Percentiles rank a stretch among this genome's conserved stretches.
phyloP scores from a whole-genome alignment of 176 grass and related monocot species.

The Elaeis guineensis region DNA sequence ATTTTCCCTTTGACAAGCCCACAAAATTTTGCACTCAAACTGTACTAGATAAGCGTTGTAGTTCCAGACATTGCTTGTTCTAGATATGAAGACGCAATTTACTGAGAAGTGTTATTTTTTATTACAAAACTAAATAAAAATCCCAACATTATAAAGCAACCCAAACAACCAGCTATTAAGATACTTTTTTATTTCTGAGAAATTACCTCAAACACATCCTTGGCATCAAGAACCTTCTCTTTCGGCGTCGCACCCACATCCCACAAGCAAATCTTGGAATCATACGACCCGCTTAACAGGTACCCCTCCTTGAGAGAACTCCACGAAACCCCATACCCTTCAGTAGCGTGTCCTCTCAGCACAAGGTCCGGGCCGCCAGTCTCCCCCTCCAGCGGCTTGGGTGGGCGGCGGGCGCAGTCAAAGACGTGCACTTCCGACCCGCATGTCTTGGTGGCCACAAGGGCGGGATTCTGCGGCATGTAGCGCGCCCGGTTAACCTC shows the following conservation, averaged over 20 bases:
- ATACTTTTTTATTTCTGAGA: background rate
- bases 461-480: conserved; percentile 65
- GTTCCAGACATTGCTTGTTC: too few species aligned
- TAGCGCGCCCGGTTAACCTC: conserved; percentile 80
- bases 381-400: conserved; percentile 6
- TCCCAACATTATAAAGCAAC: too few species aligned
- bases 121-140: too few species aligned
- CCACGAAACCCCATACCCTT: conserved; percentile 93
- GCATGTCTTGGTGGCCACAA: conserved; percentile 78
- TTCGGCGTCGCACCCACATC: conserved; percentile 41
- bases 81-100: too few species aligned
- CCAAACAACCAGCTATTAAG: background rate
- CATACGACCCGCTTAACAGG: conserved; percentile 83
- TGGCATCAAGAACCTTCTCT: conserved; percentile 42
- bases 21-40: too few species aligned
- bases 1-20: too few species aligned
- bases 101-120: too few species aligned
- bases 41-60: too few species aligned
- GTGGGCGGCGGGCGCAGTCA: conserved; percentile 23
- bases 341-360: conserved; percentile 58
- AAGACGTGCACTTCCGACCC: conserved; percentile 70
- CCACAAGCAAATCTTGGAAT: conserved; percentile 93
- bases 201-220: conserved; percentile 88
- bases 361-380: conserved; percentile 40
- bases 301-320: conserved; percentile 58